phyloP scores from a whole-genome alignment of 2,329 filamentous ascomycete genomes.

The Aspergillus flavus region DNA sequence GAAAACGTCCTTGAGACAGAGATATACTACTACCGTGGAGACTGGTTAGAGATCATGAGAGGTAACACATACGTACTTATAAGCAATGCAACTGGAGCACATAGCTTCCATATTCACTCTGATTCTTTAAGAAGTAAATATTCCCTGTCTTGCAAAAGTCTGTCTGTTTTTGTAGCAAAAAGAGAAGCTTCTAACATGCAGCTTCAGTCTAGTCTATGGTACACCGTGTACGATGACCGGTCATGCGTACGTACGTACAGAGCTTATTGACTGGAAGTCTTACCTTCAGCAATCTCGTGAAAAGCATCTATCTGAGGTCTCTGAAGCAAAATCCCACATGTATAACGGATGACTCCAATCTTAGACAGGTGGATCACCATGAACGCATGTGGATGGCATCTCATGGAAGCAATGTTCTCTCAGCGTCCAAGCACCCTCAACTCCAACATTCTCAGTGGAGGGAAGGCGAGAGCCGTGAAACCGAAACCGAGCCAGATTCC shows the following conservation, averaged over 20 bases:
- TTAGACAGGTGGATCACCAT: not conserved
- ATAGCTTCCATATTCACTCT: not conserved
- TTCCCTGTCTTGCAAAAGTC: not conserved
- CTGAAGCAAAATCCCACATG: not conserved
- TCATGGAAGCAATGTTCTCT: conserved; percentile 8
- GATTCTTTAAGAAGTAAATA: not conserved
- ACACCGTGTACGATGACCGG: not conserved
- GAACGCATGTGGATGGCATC: not conserved
- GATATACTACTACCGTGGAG: no score
- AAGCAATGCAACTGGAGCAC: not conserved
- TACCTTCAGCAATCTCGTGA: not conserved
- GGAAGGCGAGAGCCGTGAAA: conserved; percentile 40
- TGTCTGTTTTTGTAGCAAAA: not conserved
- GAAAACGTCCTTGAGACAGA: no score
- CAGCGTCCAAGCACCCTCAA: conserved; percentile 32
- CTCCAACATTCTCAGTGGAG: conserved; percentile 39
- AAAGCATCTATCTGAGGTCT: not conserved
- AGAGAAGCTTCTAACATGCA: not conserved
- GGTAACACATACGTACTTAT: not conserved
- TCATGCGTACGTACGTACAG: not conserved
- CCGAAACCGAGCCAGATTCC: conserved; percentile 40
- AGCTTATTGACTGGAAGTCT: not conserved
- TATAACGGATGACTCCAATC: not conserved
- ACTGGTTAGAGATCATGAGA: not conserved
- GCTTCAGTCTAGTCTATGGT: not conserved